These are phyloP conservation scores for Lunularia cruciata DNA, from an alignment of 225 moss, liverwort and hornwort genomes.

Conservation along the genomic window DNA sequence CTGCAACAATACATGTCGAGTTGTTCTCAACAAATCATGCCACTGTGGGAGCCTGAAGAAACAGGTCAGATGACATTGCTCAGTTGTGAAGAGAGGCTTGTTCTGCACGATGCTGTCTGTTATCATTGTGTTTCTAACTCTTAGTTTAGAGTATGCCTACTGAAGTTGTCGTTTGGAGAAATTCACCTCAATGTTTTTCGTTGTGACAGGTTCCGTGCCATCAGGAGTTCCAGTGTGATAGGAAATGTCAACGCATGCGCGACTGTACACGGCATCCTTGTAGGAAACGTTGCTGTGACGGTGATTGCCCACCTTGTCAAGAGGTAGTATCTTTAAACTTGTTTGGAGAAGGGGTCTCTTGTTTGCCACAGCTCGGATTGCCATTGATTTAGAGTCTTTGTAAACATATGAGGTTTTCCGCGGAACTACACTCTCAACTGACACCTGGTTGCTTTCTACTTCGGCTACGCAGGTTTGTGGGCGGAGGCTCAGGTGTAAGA, in stretches of 20 bases:
- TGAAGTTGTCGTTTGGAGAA: too few relatives aligned
- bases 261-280: conserved; percentile 86
- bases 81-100: too few relatives aligned
- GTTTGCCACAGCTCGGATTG: too few relatives aligned
- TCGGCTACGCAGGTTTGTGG: conserved; percentile 60
- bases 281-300: conserved; percentile 84
- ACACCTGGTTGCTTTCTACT: not conserved
- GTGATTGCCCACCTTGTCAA: conserved; percentile 82
- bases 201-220: conserved; percentile 72
- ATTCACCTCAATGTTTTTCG: too few relatives aligned
- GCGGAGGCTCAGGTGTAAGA: conserved; percentile 77
- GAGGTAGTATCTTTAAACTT: too few relatives aligned
- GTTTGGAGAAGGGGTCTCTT: not conserved
- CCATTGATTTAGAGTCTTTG: not conserved
- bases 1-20: conserved; percentile 74
- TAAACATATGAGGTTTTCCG: not conserved
- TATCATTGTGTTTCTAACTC: not conserved
- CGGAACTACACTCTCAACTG: not conserved
- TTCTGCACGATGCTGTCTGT: not conserved
- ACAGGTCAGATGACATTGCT: conserved; percentile 46
- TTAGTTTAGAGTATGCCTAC: too few relatives aligned
- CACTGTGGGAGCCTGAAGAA: conserved; percentile 91
- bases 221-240: conserved; percentile 83
- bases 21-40: conserved; percentile 71
- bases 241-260: conserved; percentile 79